phyloP scores from a whole-genome alignment of 2,329 filamentous ascomycete genomes.

The Pseudogymnoascus sp. region DNA sequence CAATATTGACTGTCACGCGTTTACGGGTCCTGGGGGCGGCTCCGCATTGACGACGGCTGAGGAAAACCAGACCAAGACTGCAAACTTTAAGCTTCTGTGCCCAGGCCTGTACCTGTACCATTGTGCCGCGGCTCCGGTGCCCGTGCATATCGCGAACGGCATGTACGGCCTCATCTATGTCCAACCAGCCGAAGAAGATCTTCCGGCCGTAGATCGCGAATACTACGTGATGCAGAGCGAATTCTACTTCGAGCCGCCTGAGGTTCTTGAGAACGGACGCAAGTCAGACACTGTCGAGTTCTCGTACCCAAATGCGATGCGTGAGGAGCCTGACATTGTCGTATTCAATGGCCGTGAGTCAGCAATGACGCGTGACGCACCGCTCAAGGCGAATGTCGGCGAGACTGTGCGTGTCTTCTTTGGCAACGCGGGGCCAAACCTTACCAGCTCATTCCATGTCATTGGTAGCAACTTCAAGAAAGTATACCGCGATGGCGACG shows the following conservation, averaged over 20 bases:
- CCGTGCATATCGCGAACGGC: slow-evolving; percentile 32
- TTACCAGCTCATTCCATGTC: slow-evolving; percentile 29
- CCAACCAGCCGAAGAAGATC: slow-evolving; percentile 26
- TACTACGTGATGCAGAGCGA: slow-evolving; percentile 34
- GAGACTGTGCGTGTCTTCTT: slow-evolving; percentile 31
- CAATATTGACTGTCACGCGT: slow-evolving; percentile 31
- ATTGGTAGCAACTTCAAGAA: slow-evolving; percentile 27
- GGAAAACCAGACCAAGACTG: slow-evolving; percentile 28
- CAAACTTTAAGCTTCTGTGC: slow-evolving; percentile 25
- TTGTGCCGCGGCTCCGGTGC: slow-evolving; percentile 30
- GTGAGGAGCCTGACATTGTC: slow-evolving; percentile 27
- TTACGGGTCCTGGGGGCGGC: slow-evolving; percentile 30
- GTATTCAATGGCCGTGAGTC: slow-evolving; percentile 30
- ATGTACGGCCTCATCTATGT: slow-evolving; percentile 33
- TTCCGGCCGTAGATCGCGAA: slow-evolving; percentile 28
- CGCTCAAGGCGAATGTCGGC: slow-evolving; percentile 25
- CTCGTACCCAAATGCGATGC: slow-evolving; percentile 29
- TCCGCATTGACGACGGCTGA: slow-evolving; percentile 28
- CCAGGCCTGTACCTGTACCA: slow-evolving; percentile 31
- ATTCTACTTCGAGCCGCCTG: slow-evolving; percentile 31
- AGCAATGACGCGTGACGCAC: slow-evolving; percentile 25
- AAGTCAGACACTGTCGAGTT: slow-evolving; percentile 27
- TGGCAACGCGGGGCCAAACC: slow-evolving; percentile 30
- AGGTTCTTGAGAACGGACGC: slow-evolving; percentile 27
- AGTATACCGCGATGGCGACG: slow-evolving; percentile 28